Percentiles rank a stretch among this genome's conserved stretches.
These are phyloP conservation scores for Chaetomiaceae sp. DNA, from an alignment of 2,329 filamentous ascomycete species.

Conservation along the genomic window DNA sequence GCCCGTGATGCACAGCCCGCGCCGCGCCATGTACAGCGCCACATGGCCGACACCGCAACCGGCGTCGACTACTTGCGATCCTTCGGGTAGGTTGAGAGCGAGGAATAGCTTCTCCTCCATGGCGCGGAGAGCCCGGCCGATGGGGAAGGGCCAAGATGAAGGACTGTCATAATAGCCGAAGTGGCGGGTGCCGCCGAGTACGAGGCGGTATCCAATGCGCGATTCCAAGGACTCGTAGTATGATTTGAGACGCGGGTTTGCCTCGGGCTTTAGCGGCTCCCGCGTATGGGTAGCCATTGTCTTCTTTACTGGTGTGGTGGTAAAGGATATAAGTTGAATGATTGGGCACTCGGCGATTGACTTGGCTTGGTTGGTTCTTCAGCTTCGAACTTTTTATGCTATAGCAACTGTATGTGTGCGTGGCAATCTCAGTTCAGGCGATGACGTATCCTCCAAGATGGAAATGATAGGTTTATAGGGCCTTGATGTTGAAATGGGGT, in stretches of 20 bases:
- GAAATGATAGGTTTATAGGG: too few species aligned
- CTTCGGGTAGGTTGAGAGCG: conserved; percentile 35
- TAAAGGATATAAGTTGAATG: too few species aligned
- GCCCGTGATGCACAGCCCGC: conserved; percentile 38
- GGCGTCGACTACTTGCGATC: conserved; percentile 47
- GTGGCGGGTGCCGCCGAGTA: conserved; percentile 46
- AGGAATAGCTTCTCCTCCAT: conserved; percentile 49
- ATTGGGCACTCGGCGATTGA: too few species aligned
- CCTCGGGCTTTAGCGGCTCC: too few species aligned
- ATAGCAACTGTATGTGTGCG: too few species aligned
- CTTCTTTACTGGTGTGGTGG: too few species aligned
- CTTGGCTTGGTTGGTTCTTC: too few species aligned
- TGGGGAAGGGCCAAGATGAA: conserved; percentile 45
- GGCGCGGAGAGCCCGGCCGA: conserved; percentile 36
- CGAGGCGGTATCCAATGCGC: conserved; percentile 38
- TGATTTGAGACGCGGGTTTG: conserved; percentile 23
- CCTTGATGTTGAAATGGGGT: too few species aligned
- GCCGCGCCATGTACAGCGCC: conserved; percentile 44
- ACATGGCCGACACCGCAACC: conserved; percentile 49
- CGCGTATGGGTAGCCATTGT: too few species aligned
- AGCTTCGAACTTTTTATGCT: too few species aligned
- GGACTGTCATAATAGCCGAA: conserved; percentile 45
- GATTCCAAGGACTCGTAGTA: conserved; percentile 46
- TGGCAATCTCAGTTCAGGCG: too few species aligned
- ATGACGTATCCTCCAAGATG: too few species aligned